A percentile compares a stretch with the other conserved stretches of the same genome.
Conservation (phyloP, 2,329 filamentous ascomycete genomes). For the Pseudogymnoascus sp. region DNA sequence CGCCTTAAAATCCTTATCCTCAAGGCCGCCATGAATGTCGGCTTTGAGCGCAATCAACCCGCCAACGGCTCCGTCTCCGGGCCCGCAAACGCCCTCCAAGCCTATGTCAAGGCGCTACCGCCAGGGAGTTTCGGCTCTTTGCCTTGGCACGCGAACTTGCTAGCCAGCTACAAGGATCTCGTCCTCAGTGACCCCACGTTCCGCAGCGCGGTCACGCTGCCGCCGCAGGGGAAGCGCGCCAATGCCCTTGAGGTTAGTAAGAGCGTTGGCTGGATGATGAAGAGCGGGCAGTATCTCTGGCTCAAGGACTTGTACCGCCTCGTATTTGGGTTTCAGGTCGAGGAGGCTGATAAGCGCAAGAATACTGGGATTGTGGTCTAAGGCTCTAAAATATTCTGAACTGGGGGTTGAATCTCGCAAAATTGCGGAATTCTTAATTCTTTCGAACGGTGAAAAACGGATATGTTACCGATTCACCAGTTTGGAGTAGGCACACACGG, state of each 20-base stretch:
- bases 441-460: background rate
- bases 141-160: slow-evolving; percentile 59
- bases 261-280: slow-evolving; percentile 67
- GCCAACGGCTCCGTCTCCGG: slow-evolving; percentile 27
- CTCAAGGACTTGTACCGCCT: slow-evolving; percentile 72
- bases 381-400: background rate
- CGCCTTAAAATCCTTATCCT: slow-evolving; percentile 72
- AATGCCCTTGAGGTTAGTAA: slow-evolving; percentile 69
- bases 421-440: background rate
- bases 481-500: background rate
- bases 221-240: slow-evolving; percentile 49
- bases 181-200: slow-evolving; percentile 67
- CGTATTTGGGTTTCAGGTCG: slow-evolving; percentile 75
- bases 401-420: background rate
- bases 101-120: slow-evolving; percentile 68
- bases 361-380: slow-evolving; percentile 52
- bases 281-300: slow-evolving; percentile 67
- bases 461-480: too few relatives aligned
- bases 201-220: slow-evolving; percentile 44
- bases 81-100: slow-evolving; percentile 47
- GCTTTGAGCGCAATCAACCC: slow-evolving; percentile 55
- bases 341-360: slow-evolving; percentile 64
- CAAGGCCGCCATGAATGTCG: slow-evolving; percentile 77
- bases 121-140: slow-evolving; percentile 69
- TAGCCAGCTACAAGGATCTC: slow-evolving; percentile 73